Evolutionary conservation across 2,329 filamentous ascomycete species (phyloP), one percentile per base, ranked within the genome.

Genomic region (Aspergillus ustus): DNA sequence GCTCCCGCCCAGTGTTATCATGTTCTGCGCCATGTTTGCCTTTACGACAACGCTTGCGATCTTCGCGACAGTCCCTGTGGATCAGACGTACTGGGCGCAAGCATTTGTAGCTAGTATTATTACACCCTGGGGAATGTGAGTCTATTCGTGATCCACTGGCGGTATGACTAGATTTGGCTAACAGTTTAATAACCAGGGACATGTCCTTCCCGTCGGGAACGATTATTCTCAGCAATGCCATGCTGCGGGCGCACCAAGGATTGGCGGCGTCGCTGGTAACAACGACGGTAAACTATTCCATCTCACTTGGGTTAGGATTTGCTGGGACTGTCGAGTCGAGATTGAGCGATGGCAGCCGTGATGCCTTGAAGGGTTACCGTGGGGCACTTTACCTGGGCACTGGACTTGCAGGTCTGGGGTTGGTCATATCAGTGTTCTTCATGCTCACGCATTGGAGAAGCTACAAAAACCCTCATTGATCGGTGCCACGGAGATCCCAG

Each of bases 211-310:
- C 88, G 0, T 84, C 87, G 0, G 85, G 84, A 0, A 88, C 82
- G 0, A 71, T 89, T 7, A 82, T 90, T n/a, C 77, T 91, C 5
- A 85, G 82, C 52, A 84, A 89, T 66, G 77, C 77, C 2, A 77
- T 83, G 60, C 68, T 73, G 1, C 75, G 76, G 46, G 73, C 81
- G 53, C 78, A 83, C 56, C 83, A 85, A 69, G 83, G 83, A 17
- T 75, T 84, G n/a, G 81, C 83, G 1, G 82, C 81, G 1, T 85
- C 82, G 28, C 72, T 91, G 4, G 85, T 90, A 22, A 86, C 83
- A 61, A 90, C 88, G 0, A 81, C 87, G 8, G 84, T 91, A 62
- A 90, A 91, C 74, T 91, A 91, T 71, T 84, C 84, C 57, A 90
- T 91, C 45, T 87, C 86, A 0, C 74, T 91, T 2, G 87, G 86